Conservation (phyloP, 225 moss, liverwort and hornwort genomes). For the Thuidium tamariscinum region DNA sequence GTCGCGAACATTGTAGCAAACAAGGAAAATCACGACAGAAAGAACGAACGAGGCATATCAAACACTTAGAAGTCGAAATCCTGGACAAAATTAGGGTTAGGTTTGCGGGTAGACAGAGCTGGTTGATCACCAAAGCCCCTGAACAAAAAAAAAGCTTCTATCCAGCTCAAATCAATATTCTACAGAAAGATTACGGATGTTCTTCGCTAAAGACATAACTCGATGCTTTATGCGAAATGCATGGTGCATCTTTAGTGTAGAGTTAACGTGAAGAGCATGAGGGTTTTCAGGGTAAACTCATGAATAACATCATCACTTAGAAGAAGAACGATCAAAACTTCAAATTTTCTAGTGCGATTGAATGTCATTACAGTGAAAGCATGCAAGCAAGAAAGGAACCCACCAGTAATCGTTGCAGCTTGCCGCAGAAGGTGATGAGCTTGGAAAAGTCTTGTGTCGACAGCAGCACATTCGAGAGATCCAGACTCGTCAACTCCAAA, state of each 20-base stretch:
- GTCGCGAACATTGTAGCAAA: not conserved
- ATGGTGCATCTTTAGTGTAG: not conserved
- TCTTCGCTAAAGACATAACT: not conserved
- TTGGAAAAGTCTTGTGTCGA: conserved; percentile 70
- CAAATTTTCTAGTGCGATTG: not conserved
- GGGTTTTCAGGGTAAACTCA: not conserved
- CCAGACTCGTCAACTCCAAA: conserved; percentile 62
- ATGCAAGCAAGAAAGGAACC: not conserved
- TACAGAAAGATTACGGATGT: not conserved
- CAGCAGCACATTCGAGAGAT: conserved; percentile 61
- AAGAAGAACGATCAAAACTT: not conserved
- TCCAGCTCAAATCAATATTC: not conserved
- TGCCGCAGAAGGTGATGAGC: conserved; percentile 56
- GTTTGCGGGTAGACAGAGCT: not conserved
- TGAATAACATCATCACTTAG: not conserved
- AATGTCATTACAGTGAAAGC: not conserved
- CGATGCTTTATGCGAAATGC: not conserved
- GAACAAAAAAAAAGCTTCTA: not conserved
- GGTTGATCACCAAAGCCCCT: not conserved
- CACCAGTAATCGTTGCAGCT: conserved; percentile 75
- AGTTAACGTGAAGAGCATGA: too few relatives aligned
- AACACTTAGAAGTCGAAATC: not conserved
- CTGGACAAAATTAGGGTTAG: not conserved
- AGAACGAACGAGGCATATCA: not conserved
- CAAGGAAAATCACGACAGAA: not conserved